Evolutionary conservation across 495 filamentous ascomycete genomes (phyloP).

Genomic region (Talaromyces liani): DNA sequence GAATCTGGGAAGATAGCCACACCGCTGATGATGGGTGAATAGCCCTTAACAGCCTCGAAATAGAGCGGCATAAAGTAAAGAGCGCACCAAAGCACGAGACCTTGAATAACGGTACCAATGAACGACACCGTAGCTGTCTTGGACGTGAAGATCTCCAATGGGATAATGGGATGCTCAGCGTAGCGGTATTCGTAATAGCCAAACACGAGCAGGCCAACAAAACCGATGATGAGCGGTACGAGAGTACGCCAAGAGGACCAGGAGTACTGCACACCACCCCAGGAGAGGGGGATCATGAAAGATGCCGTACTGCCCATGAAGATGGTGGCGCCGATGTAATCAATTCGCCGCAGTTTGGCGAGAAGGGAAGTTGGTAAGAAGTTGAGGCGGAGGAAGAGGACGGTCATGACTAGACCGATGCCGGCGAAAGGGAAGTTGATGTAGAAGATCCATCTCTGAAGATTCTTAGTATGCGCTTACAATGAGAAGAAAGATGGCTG

Average conservation of each 20-base stretch:
- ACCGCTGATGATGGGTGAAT: constrained; percentile 36
- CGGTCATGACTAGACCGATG: constrained; percentile 34
- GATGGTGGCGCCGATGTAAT: constrained; percentile 52
- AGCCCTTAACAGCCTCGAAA: constrained; percentile 46
- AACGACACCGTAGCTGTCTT: constrained; percentile 39
- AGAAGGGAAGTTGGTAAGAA: constrained; percentile 26
- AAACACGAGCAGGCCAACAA: constrained; percentile 35
- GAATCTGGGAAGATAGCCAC: constrained; percentile 42
- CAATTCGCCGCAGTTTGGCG: constrained; percentile 43
- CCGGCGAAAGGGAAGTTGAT: constrained; percentile 51
- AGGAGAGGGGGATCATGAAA: constrained; percentile 43
- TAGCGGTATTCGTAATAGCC: constrained; percentile 40
- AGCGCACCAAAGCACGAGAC: constrained; percentile 39
- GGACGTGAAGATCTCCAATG: constrained; percentile 39
- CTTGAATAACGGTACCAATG: constrained; percentile 37
- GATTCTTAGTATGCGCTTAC: background rate
- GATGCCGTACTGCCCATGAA: constrained; percentile 45
- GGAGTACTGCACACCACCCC: constrained; percentile 43
- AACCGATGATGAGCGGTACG: constrained; percentile 50
- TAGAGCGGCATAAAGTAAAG: constrained; percentile 44
- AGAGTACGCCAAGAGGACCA: constrained; percentile 47
- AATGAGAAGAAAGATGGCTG: constrained; percentile 12
- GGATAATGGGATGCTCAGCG: constrained; percentile 42
- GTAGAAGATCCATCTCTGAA: constrained; percentile 44
- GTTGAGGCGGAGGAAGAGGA: constrained; percentile 43